These are phyloP conservation scores for Beauveria australis DNA, from an alignment of 2,329 filamentous ascomycete genomes.

Conservation along the genomic window DNA sequence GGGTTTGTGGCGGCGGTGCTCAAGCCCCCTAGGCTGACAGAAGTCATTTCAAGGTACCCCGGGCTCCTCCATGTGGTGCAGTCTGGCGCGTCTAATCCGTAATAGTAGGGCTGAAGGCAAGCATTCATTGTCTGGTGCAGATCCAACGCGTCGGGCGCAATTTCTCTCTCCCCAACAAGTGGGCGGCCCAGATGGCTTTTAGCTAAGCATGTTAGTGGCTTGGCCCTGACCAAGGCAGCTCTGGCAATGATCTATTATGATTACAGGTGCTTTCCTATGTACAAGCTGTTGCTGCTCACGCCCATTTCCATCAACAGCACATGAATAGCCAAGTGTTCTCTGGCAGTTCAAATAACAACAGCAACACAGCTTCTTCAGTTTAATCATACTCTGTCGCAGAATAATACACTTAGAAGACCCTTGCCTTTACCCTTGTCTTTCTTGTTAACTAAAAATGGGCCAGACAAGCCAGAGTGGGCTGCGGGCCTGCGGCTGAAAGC, in stretches of 20 bases:
- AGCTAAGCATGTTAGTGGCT: neutral
- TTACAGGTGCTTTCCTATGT: neutral
- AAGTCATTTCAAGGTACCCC: neutral
- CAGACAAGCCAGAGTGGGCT: neutral
- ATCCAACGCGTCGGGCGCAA: too few relatives aligned
- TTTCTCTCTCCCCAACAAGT: too few relatives aligned
- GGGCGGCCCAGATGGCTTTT: neutral
- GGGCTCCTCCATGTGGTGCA: neutral
- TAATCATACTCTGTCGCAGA: neutral
- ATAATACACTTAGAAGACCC: neutral
- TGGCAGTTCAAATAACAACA: too few relatives aligned
- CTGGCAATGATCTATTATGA: neutral
- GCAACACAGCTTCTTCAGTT: neutral
- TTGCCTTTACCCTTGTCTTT: neutral
- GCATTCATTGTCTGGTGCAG: too few relatives aligned
- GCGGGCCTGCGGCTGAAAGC: conserved; percentile 8
- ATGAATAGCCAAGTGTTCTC: too few relatives aligned
- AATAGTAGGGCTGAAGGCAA: too few relatives aligned
- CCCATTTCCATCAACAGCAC: too few relatives aligned
- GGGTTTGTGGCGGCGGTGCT: neutral
- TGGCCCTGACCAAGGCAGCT: neutral
- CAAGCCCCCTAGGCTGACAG: conserved; percentile 9
- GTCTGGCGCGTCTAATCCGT: too few relatives aligned
- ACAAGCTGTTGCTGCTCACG: too few relatives aligned
- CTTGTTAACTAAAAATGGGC: neutral